Base-by-base conservation (phyloP, 495 filamentous ascomycete species). In the Patellaria atrata region DNA sequence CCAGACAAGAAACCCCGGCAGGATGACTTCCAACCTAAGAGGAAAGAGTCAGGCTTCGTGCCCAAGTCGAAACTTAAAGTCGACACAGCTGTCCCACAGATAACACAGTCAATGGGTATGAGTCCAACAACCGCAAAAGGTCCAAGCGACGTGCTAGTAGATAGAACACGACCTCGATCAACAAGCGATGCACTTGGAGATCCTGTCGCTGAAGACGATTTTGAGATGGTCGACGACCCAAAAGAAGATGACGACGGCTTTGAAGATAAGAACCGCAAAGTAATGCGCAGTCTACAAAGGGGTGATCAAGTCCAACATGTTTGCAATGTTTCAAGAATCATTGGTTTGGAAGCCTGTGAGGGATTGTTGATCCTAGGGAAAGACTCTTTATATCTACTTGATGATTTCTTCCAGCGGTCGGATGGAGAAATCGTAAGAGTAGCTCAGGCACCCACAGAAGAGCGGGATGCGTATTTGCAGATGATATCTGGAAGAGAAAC, bases 381-480 rank as follows among this genome's bases (percentile, higher is more conserved):
- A 55, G 75, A 82, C 39, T 77, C 72, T 37, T 69, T 97, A 25
- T 97, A 97, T 54, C 77, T 97, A 32, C 74, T 94, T 40, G 89
- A 97, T 52, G 82, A 82, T 50, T 82, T 89, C 46, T 94, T 97
- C 57, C 87, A 94, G 52, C 69, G 86, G 34, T 72, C 78, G 2
- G 87, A 96, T 52, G 89, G 89, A 14, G 89, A 97, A 52, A 91
- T 97, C 47, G 79, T 96, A 24, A 83, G 92, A 45, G 87, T 92
- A 13, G 82, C 78, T 73, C 84, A 96, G 56, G 89, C 91, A 15
- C 86, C 87, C 11, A 54, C 67, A 4, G 86, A 96, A 41, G 89
- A 97, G 54, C 75, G 89, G 25, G 89, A 97, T 51, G 82, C 85
- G 2, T 97, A 94, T 48, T 75, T 93, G 17, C 81, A 85, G 43